These are phyloP conservation scores for Articulospora tetracladia DNA, from an alignment of 495 filamentous ascomycete species.

Conservation along the genomic window DNA sequence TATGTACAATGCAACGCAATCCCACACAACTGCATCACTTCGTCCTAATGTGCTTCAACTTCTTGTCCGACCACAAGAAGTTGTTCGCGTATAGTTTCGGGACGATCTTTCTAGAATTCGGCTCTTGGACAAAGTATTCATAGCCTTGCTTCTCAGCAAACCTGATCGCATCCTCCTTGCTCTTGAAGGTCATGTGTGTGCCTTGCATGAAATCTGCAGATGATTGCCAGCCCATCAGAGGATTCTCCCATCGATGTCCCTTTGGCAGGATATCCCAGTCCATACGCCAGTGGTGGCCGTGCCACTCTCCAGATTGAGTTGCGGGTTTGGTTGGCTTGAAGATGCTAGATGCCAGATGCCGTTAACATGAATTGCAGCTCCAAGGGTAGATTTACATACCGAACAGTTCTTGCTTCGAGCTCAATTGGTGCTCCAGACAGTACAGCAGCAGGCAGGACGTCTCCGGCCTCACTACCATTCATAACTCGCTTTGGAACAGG, in stretches of 20 bases:
- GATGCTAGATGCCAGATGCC: slow-evolving; percentile 58
- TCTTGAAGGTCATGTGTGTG: slow-evolving; percentile 82
- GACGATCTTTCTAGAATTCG: slow-evolving; percentile 77
- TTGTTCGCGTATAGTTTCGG: slow-evolving; percentile 97
- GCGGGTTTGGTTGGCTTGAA: slow-evolving; percentile 86
- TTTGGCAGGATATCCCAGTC: slow-evolving; percentile 92
- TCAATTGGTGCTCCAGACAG: slow-evolving; percentile 92
- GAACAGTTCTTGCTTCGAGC: slow-evolving; percentile 86
- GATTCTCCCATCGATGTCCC: slow-evolving; percentile 95
- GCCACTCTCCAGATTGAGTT: slow-evolving; percentile 87
- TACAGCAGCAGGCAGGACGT: slow-evolving; percentile 71
- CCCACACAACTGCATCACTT: slow-evolving; percentile 51
- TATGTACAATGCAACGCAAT: slow-evolving; percentile 26
- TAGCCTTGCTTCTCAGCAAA: slow-evolving; percentile 99
- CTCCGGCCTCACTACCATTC: slow-evolving; percentile 83
- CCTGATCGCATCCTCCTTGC: slow-evolving; percentile 88
- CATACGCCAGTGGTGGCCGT: slow-evolving; percentile 87
- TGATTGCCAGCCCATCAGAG: slow-evolving; percentile 97
- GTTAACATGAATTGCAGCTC: slow-evolving; percentile 9
- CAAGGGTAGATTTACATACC: slow-evolving; percentile 48
- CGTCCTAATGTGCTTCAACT: slow-evolving; percentile 88
- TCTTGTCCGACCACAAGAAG: slow-evolving; percentile 78
- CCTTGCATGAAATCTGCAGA: slow-evolving; percentile 92
- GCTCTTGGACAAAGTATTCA: slow-evolving; percentile 98
- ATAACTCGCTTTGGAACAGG: slow-evolving; percentile 84